Percentiles rank a stretch among this genome's conserved stretches.
phyloP scores from a whole-genome alignment of 441 rosid species.

The Capsella rubella region DNA sequence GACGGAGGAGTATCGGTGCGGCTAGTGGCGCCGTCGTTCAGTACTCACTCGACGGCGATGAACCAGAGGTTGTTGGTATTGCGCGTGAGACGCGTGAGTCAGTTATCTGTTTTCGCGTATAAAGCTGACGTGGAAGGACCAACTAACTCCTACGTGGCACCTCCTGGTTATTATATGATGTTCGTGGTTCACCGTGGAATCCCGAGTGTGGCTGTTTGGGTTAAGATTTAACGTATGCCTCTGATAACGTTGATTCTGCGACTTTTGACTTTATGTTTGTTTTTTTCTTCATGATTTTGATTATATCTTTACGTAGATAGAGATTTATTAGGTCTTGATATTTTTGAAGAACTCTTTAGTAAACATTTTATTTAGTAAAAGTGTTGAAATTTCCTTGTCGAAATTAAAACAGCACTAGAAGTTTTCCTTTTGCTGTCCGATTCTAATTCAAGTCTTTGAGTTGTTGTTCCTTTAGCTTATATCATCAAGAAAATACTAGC shows the following conservation, averaged over 20 bases:
- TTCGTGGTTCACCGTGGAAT: conserved; percentile 69
- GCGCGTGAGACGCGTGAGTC: conserved; percentile 46
- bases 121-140: conserved; percentile 64
- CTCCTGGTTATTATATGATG: conserved; percentile 84
- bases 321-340: conserved; percentile 3
- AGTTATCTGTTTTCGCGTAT: conserved; percentile 48
- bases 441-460: not conserved
- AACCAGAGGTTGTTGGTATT: conserved; percentile 77
- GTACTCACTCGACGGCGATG: conserved; percentile 79
- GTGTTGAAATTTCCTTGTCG: not conserved
- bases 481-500: conserved; percentile 1
- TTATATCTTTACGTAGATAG: not conserved
- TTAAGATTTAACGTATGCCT: conserved; percentile 49
- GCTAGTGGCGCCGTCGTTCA: conserved; percentile 72
- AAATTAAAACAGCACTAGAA: not conserved
- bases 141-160: conserved; percentile 57
- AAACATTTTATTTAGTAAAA: conserved; percentile 9
- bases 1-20: conserved; percentile 45
- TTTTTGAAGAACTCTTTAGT: not conserved
- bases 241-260: not conserved
- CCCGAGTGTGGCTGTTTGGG: conserved; percentile 78
- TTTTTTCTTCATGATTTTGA: not conserved
- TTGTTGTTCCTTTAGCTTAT: not conserved
- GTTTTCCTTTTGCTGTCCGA: not conserved
- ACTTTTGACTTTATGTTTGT: not conserved